A percentile compares a stretch with the other conserved stretches of the same genome.
Conservation (phyloP, 345 rosid species). For the Citrus reticulata region DNA sequence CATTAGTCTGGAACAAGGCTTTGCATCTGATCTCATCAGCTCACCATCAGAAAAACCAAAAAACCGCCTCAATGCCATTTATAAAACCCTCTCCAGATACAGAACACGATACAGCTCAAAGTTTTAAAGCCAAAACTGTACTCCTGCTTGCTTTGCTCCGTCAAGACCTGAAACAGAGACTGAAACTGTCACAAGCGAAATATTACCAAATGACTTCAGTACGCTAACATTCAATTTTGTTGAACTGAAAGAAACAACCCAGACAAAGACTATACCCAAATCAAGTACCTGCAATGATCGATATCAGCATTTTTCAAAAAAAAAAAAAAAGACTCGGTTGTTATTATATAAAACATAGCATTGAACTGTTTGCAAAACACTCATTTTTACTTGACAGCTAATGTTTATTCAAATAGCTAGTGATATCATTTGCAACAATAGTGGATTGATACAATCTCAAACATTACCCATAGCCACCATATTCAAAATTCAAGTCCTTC, state of each 20-base stretch:
- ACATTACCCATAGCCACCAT: neutral
- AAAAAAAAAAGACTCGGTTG: neutral
- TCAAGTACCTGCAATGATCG: neutral
- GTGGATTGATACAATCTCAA: neutral
- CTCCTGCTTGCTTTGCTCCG: neutral
- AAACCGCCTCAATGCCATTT: conserved; percentile 62
- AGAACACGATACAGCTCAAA: neutral
- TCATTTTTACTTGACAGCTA: neutral
- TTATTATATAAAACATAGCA: neutral
- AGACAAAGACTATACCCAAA: neutral
- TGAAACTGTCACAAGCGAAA: too few relatives aligned
- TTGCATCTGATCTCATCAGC: conserved; percentile 74
- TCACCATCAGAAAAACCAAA: conserved; percentile 80
- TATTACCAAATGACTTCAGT: too few relatives aligned
- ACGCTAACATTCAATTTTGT: too few relatives aligned
- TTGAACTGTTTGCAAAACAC: neutral
- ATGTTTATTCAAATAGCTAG: neutral
- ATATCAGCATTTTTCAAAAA: neutral
- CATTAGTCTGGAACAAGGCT: conserved; percentile 76
- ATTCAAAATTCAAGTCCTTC: neutral
- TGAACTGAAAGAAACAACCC: neutral
- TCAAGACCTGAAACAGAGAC: neutral
- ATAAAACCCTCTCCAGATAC: neutral
- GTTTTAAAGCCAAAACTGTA: neutral
- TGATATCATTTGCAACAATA: neutral